Base-by-base conservation (phyloP, 139 green algal genomes). In the Chara braunii region DNA sequence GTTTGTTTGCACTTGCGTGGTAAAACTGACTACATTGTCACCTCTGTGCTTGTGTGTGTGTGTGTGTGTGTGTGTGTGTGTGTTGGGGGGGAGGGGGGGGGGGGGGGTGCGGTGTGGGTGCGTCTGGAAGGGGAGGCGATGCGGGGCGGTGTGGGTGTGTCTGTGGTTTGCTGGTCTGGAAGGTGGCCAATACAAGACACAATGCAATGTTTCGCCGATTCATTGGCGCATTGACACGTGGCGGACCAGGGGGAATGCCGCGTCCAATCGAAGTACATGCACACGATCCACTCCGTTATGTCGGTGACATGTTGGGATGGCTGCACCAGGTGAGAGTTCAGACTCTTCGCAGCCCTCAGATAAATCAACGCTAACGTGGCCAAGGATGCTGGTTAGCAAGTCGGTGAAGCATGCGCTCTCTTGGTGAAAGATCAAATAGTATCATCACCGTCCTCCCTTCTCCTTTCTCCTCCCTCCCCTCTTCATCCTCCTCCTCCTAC, bases 241-340 rank as follows among this genome's bases (percentile, higher is more conserved):
- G 92, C 0, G 87, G 86, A 0, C 82, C 83, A 8, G 80, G 71
- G 2, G 88, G 88, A 8, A 82, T 87, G 69, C 87, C 87, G 0
- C 71, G 88, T 0, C 92, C 92, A 14, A 98, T 98, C 35, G 92
- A 98, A 79, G 86, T 96, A 75, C 93, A 97, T 42, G 85, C 92
- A 7, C 86, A 95, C 60, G 91, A 98, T 75, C 90, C 92, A 2
- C 66, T 78, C 44, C 75, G 86, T 28, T 92, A 93, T 83, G 71
- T 91, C 3, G 85, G 86, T 36, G 92, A 98, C 81, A 98, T 97
- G 92, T 74, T 97, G 29, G 92, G 86, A 0, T 98, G 92, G 92
- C 81, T 96, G 60, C 92, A 98, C 64, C 82, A 94, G 78, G 81
- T 83, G 36, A 14, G 35, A 0, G 12, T 59, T 59, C 18, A 18